Evolutionary conservation across 495 filamentous ascomycete species (phyloP).

Genomic region (Friedmanniomyces simplex): DNA sequence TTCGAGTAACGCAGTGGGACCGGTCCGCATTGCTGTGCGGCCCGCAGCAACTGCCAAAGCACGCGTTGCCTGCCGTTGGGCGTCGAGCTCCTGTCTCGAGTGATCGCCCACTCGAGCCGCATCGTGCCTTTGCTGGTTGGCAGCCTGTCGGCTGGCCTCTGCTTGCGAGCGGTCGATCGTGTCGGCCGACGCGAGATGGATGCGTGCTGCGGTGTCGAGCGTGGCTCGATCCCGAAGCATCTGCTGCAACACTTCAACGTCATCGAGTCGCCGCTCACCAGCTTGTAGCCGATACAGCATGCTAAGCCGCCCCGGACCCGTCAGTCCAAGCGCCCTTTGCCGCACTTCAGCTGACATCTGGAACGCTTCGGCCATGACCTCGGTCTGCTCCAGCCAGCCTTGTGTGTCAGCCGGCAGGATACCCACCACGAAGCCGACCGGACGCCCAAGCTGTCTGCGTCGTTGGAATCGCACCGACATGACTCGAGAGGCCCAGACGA

Average conservation of each 20-base stretch:
- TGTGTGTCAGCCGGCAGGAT: background rate
- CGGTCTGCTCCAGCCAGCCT: background rate
- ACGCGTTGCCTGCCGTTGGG: constrained; percentile 5
- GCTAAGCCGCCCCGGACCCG: background rate
- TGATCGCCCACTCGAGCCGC: constrained; percentile 12
- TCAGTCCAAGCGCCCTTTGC: background rate
- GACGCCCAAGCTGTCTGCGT: background rate
- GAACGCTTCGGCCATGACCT: constrained; percentile 16
- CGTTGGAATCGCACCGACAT: background rate
- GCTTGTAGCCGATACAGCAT: constrained; percentile 17
- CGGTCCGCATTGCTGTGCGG: constrained; percentile 15
- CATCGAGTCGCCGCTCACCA: constrained; percentile 1
- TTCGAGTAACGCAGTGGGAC: constrained; percentile 6
- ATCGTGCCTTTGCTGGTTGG: background rate
- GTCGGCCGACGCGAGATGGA: background rate
- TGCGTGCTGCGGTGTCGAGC: background rate
- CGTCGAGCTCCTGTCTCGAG: constrained; percentile 13
- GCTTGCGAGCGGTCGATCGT: background rate
- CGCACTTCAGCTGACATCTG: constrained; percentile 13
- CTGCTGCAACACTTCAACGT: background rate
- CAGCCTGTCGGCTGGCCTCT: background rate
- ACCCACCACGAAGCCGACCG: background rate
- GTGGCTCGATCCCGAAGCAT: constrained; percentile 2
- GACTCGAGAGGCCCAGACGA: constrained; percentile 1
- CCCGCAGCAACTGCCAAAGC: constrained; percentile 15